A percentile compares a stretch with the other conserved stretches of the same genome.
Conservation (phyloP, 129 eudicot species). For the Kitagawia praeruptora region DNA sequence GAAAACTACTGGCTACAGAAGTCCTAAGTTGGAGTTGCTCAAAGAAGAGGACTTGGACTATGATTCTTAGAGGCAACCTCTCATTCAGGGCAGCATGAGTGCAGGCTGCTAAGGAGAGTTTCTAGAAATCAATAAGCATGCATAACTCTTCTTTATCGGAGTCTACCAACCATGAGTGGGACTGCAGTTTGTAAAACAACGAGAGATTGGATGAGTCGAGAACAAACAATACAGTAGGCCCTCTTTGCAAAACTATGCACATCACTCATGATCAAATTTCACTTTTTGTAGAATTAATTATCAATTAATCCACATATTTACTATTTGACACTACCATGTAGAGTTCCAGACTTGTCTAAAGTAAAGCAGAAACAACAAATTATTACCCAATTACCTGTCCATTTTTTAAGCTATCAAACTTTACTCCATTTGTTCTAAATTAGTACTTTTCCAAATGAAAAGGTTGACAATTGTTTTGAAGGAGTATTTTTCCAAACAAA, state of each 20-base stretch:
- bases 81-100: slow-evolving; percentile 96
- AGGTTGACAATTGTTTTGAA: not conserved
- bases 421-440: not conserved
- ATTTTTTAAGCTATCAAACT: not conserved
- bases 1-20: slow-evolving; percentile 88
- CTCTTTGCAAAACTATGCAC: not conserved
- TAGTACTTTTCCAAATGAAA: not conserved
- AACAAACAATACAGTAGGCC: not conserved
- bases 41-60: slow-evolving; percentile 95
- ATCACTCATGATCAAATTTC: not conserved
- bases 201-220: not conserved
- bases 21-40: slow-evolving; percentile 88
- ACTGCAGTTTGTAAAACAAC: slow-evolving; percentile 40
- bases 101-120: slow-evolving; percentile 95
- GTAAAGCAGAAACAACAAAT: not conserved
- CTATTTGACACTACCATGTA: not conserved
- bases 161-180: slow-evolving; percentile 90
- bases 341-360: not conserved
- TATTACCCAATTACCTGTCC: not conserved
- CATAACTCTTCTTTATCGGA: slow-evolving; percentile 84
- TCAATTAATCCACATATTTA: not conserved
- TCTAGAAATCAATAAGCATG: slow-evolving; percentile 92
- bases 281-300: not conserved
- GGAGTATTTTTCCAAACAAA: not conserved
- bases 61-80: slow-evolving; percentile 71